Conservation (phyloP, 164 flowering plant species). For the Tetrastigma voinierianum region DNA sequence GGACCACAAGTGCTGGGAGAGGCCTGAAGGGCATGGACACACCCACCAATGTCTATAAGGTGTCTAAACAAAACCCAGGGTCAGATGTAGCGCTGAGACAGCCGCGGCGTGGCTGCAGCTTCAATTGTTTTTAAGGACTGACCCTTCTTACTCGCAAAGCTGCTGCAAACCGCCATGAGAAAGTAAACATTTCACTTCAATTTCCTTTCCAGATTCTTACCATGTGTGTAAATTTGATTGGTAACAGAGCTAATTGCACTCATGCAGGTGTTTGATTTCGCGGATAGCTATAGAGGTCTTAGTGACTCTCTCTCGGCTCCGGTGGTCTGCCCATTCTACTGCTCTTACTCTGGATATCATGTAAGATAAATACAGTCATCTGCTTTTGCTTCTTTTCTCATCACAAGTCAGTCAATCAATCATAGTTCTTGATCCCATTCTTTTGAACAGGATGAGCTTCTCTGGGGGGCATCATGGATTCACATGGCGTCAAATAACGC, state of each 20-base stretch:
- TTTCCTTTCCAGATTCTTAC: not conserved
- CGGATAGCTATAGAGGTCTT: conserved; percentile 75
- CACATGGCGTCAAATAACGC: conserved; percentile 60
- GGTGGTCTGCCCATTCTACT: conserved; percentile 91
- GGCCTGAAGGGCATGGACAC: conserved; percentile 99
- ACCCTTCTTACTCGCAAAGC: conserved; percentile 59
- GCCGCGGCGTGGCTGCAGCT: conserved; percentile 95
- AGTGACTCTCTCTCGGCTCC: conserved; percentile 75
- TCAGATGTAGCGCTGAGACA: conserved; percentile 97
- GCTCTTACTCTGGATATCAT: conserved; percentile 92
- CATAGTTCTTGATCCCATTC: not conserved
- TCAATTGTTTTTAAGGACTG: conserved; percentile 76
- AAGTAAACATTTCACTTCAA: conserved; percentile 31
- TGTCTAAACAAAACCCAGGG: conserved; percentile 72
- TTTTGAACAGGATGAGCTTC: conserved; percentile 75
- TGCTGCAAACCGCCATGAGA: conserved; percentile 62
- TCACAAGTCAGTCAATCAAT: not conserved
- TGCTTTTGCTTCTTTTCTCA: not conserved
- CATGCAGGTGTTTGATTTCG: conserved; percentile 79
- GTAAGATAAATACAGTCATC: conserved; percentile 40
- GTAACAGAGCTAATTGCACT: not conserved
- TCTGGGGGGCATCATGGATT: conserved; percentile 99
- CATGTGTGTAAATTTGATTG: not conserved
- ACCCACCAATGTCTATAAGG: conserved; percentile 70
- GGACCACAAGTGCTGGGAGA: conserved; percentile 94